Evolutionary conservation across 192 early-diverging fungal genomes (phyloP), one percentile per base, ranked within the genome.

Genomic region (Coemansia sp.): DNA sequence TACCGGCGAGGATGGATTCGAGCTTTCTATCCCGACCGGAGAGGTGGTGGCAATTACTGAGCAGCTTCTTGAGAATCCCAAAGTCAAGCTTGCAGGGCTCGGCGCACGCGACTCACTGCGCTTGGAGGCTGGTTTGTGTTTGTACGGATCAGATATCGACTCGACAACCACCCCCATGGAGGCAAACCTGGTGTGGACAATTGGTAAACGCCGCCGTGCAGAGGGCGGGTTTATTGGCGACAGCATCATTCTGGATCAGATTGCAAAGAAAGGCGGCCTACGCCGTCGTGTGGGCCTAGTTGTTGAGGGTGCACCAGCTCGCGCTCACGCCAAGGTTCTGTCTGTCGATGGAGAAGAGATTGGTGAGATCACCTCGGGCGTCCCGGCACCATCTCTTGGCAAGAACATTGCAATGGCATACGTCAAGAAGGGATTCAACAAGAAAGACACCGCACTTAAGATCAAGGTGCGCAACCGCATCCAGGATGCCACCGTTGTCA

Each of bases 1-100:
- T 85, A 99, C 97, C 63, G 97, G 97, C 64, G 97, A 99, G 82
- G 97, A 99, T 83, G 97, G 97, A 12, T 98, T 99, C 72, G 97
- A 99, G 92, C 90, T 99, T 69, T 94, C 93, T 11, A 89, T 99
- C 47, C 90, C 94, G 16, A 88, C 91, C 46, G 68, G 72, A 61
- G 89, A 92, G 39, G 87, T 87, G 11, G 86, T 87, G 16, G 70
- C 67, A 49, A 80, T 99, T 51, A 88, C 93, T 39, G 82, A 92
- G 64, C 54, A 81, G 41, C 78, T 94, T 37, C 71, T 98, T 43
- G 80, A 72, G 36, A 78, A 90, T 66, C 85, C 90, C 10, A 87
- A 85, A 63, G 94, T 97, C 48, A 88, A 93, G 81, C 69, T 99
- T 61, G 97, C 97, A 47, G 97, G 97, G 47, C 84, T 99, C 26